These are phyloP conservation scores for Phyllostachys edulis DNA, from an alignment of 176 grass and related monocot species.

Conservation along the genomic window DNA sequence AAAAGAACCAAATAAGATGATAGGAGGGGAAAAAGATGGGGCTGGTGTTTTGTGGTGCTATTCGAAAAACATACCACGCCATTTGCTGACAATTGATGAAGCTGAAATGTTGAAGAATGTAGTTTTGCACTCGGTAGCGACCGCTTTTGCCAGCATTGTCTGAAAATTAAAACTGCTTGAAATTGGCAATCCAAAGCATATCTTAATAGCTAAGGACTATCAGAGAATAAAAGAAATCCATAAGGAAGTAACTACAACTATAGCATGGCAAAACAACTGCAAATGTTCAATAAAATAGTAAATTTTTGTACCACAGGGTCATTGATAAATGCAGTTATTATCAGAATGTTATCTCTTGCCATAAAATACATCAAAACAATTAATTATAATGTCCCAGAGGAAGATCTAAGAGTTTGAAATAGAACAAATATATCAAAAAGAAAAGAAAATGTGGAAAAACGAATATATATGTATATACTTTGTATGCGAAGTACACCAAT, in stretches of 20 bases:
- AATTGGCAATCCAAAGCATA: not conserved
- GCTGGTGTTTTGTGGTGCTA: too few relatives aligned
- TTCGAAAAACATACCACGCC: constrained; percentile 56
- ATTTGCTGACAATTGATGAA: constrained; percentile 97
- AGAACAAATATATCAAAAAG: not conserved
- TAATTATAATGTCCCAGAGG: not conserved
- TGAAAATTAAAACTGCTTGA: constrained; percentile 35
- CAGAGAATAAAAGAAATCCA: not conserved
- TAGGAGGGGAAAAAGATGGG: not conserved
- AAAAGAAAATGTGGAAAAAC: not conserved
- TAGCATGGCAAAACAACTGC: not conserved
- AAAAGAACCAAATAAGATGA: not conserved
- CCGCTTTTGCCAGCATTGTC: constrained; percentile 97
- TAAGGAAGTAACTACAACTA: not conserved
- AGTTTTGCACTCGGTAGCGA: constrained; percentile 94
- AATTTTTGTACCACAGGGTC: not conserved
- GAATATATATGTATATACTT: not conserved
- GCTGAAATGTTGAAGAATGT: constrained; percentile 99
- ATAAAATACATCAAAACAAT: not conserved
- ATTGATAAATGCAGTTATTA: not conserved
- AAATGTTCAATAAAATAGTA: not conserved
- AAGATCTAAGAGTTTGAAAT: not conserved
- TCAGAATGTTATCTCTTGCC: not conserved
- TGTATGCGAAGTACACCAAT: constrained; percentile 9
- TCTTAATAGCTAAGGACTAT: not conserved